Evolutionary conservation across 192 early-diverging fungal species (phyloP), one percentile per base, ranked within the genome.

Genomic region (Linnemannia zychae): DNA sequence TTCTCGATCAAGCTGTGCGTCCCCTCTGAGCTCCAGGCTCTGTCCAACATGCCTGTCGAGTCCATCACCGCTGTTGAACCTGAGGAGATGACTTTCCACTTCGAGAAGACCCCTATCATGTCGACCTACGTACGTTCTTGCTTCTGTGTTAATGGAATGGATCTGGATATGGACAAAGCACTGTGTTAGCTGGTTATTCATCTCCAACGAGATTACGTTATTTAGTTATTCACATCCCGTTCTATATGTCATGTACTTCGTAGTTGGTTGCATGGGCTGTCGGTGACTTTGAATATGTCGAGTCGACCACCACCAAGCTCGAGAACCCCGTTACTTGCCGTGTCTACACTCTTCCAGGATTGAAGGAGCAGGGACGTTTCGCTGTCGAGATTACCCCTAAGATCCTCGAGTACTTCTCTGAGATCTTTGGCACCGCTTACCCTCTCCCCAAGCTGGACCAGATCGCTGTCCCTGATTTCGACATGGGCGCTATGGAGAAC

Each of bases 401-500:
- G 50, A 92, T 92, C n/a, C 89, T 98, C 44, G 97, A 98, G 82
- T 98, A 91, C 84, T 96, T 96, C 88, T 94, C 95, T 50, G 92
- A 97, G 70, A 96, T 95, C 60, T 99, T 98, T 90, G 94, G 92
- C 34, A 93, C 94, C 37, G 93, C 93, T 7, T 98, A 99, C 84
- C 96, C 97, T 44, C 90, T 99, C 28, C 96, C 97, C 72, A 97
- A 98, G 88, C 74, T 96, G 22, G 95, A 96, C 81, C 92, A 95
- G 87, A 90, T 99, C 36, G 97, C 97, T 69, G 96, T 99, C 80
- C 97, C 96, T 57, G 97, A 98, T 84, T 99, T 99, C 88, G 94
- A 93, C 63, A 79, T 85, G 83, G 92, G 92, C 46, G 94, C 94
- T 36, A 98, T 99, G 98, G 97, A 98, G 89, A 99, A 99, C 90